Percentiles rank a stretch among this genome's conserved stretches.
These are phyloP conservation scores for Xylaria sp. DNA, from an alignment of 2,329 filamentous ascomycete genomes.

Conservation along the genomic window DNA sequence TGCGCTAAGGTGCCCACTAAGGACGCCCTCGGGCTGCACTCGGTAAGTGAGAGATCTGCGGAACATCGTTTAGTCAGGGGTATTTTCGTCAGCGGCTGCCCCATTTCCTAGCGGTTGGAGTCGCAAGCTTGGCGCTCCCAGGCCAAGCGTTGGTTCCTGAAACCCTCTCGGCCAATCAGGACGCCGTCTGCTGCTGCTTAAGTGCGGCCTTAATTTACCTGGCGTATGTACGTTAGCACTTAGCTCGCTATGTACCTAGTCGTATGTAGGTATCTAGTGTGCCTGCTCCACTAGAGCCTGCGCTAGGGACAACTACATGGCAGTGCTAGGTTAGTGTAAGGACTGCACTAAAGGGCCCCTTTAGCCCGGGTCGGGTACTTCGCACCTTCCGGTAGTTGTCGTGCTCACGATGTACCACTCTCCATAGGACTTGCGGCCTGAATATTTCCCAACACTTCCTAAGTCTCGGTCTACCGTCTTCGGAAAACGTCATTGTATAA, in stretches of 20 bases:
- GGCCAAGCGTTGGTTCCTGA: slow-evolving; percentile 11
- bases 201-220: slow-evolving; percentile 24
- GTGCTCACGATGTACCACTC: too few relatives aligned
- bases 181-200: slow-evolving; percentile 2
- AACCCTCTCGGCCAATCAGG: slow-evolving; percentile 12
- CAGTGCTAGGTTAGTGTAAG: too few relatives aligned
- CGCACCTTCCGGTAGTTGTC: too few relatives aligned
- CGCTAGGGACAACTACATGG: too few relatives aligned
- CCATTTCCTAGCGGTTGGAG: background rate
- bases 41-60: slow-evolving; percentile 4
- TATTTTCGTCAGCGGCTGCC: slow-evolving; percentile 16
- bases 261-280: too few relatives aligned
- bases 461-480: too few relatives aligned
- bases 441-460: too few relatives aligned
- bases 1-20: background rate
- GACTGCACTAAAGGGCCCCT: too few relatives aligned
- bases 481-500: too few relatives aligned
- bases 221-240: background rate
- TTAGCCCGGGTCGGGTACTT: too few relatives aligned
- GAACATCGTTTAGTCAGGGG: slow-evolving; percentile 12
- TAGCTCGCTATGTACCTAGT: background rate
- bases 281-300: too few relatives aligned
- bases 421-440: too few relatives aligned
- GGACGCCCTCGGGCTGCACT: background rate
- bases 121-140: background rate